Evolutionary conservation across 768 basidiomycete genomes (phyloP).

Genomic region (Leccinum subgranulosum): DNA sequence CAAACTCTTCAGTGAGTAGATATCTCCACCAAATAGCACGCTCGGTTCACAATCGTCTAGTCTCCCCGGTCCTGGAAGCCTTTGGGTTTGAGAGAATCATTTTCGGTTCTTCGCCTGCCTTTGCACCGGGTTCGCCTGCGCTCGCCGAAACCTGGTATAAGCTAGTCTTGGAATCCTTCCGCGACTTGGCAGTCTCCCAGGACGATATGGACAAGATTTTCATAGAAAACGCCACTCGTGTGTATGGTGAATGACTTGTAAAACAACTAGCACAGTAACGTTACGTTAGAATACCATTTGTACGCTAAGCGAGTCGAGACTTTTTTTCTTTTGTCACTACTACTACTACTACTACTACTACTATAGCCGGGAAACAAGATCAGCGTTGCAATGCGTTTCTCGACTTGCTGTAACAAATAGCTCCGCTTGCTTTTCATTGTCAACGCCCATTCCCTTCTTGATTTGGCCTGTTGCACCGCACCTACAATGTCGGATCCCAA

Average conservation of each 20-base stretch:
- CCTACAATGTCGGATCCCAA: conserved; percentile 14
- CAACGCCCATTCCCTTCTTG: neutral
- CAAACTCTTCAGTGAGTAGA: conserved; percentile 79
- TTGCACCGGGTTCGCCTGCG: conserved; percentile 43
- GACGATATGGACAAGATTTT: conserved; percentile 76
- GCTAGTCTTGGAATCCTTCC: conserved; percentile 72
- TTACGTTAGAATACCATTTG: neutral
- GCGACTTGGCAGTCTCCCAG: conserved; percentile 78
- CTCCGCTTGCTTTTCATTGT: neutral
- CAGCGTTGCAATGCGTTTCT: conserved; percentile 8
- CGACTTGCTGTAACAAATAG: neutral
- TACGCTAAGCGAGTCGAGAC: neutral
- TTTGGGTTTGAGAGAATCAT: conserved; percentile 83
- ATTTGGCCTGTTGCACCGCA: neutral
- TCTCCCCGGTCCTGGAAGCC: conserved; percentile 79
- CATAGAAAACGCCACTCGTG: conserved; percentile 42
- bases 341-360: neutral
- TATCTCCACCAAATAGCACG: neutral
- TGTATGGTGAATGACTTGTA: conserved; percentile 34
- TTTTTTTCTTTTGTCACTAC: neutral
- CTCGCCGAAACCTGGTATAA: conserved; percentile 75
- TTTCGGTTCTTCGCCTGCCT: conserved; percentile 73
- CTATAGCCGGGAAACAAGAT: neutral
- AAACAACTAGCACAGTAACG: neutral
- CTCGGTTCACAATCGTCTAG: conserved; percentile 35